Evolutionary conservation across 2,329 filamentous ascomycete species (phyloP).

Genomic region (Rhynchosporium agropyri): DNA sequence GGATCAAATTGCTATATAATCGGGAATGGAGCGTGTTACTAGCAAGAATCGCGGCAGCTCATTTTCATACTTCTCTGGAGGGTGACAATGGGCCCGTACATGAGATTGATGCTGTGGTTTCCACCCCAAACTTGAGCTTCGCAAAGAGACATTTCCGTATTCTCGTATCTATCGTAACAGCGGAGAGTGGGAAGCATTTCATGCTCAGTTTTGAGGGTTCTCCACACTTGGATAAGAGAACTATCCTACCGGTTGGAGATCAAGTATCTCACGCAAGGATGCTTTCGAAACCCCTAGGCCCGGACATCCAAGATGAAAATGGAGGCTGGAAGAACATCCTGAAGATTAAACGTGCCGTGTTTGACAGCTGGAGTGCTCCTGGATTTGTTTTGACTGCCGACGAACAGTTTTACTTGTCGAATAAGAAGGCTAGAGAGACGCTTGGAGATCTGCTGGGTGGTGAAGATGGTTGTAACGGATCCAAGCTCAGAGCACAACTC

Average conservation of each 20-base stretch:
- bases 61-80: slow-evolving; percentile 7
- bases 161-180: slow-evolving; percentile 22
- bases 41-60: slow-evolving; percentile 17
- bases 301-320: not conserved
- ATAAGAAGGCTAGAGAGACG: slow-evolving; percentile 27
- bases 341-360: slow-evolving; percentile 30
- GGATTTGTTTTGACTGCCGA: slow-evolving; percentile 32
- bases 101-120: slow-evolving; percentile 23
- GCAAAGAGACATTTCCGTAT: slow-evolving; percentile 23
- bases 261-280: not conserved
- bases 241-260: not conserved
- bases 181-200: slow-evolving; percentile 22
- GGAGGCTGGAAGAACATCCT: slow-evolving; percentile 16
- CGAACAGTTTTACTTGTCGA: slow-evolving; percentile 31
- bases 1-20: slow-evolving; percentile 26
- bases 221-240: slow-evolving; percentile 2
- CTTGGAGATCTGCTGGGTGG: slow-evolving; percentile 31
- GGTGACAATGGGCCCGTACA: not conserved
- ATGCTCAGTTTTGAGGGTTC: slow-evolving; percentile 28
- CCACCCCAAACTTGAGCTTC: slow-evolving; percentile 1
- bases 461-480: slow-evolving; percentile 24
- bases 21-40: slow-evolving; percentile 26
- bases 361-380: slow-evolving; percentile 28
- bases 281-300: not conserved
- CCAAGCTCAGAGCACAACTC: slow-evolving; percentile 16